These are phyloP conservation scores for Rhododendron williamsianum DNA, from an alignment of 148 eudicot genomes.

Conservation along the genomic window DNA sequence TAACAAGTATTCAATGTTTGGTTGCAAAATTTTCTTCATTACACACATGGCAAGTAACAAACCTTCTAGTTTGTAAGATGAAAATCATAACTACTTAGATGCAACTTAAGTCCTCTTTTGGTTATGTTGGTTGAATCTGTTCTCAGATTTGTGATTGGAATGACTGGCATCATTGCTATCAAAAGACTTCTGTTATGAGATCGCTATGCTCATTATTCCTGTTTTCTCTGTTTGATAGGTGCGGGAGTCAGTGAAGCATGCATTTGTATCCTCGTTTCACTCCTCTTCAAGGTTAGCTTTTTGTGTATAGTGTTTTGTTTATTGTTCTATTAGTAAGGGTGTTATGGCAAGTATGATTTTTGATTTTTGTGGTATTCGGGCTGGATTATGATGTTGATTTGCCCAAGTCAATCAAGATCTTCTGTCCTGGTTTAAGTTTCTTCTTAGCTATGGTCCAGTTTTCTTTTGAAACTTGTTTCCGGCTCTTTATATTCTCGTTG, in stretches of 20 bases:
- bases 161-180: not conserved
- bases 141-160: not conserved
- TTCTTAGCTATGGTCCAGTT: not conserved
- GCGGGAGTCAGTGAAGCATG: constrained; percentile 46
- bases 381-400: not conserved
- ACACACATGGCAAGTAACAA: not conserved
- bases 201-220: not conserved
- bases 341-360: not conserved
- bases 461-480: not conserved
- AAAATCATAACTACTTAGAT: not conserved
- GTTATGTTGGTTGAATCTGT: not conserved
- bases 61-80: not conserved
- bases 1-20: too few species aligned
- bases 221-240: constrained; percentile 36
- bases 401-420: not conserved
- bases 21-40: not conserved
- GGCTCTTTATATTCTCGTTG: too few species aligned
- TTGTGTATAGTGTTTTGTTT: not conserved
- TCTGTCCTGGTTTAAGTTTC: not conserved
- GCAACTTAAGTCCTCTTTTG: not conserved
- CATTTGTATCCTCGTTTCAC: constrained; percentile 10
- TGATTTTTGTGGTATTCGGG: not conserved
- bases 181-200: not conserved
- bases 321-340: not conserved
- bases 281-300: constrained; percentile 46